These are phyloP conservation scores for Nigrospora sphaerica DNA, from an alignment of 2,329 filamentous ascomycete species.

Conservation along the genomic window DNA sequence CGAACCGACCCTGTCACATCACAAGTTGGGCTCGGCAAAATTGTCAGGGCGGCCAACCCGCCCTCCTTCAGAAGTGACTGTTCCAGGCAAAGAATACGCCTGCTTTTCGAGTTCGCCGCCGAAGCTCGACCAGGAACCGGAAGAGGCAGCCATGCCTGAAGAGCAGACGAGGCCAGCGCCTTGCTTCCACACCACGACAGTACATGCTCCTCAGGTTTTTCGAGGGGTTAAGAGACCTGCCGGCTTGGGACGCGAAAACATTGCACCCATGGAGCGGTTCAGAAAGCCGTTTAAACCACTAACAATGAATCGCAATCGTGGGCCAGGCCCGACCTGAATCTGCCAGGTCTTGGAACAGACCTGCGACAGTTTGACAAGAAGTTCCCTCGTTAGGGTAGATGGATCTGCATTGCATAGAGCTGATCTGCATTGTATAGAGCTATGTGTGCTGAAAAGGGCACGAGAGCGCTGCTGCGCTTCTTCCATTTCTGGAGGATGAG, in stretches of 20 bases:
- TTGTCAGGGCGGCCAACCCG: conserved; percentile 25
- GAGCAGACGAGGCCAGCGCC: conserved; percentile 30
- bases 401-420: too few relatives aligned
- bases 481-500: too few relatives aligned
- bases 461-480: too few relatives aligned
- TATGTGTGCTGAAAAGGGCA: too few relatives aligned
- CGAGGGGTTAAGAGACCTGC: conserved; percentile 35
- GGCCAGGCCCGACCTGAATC: too few relatives aligned
- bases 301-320: conserved; percentile 35
- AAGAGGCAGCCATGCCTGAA: conserved; percentile 16
- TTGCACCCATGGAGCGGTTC: conserved; percentile 42
- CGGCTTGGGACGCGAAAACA: conserved; percentile 31
- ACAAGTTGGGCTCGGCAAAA: conserved; percentile 34
- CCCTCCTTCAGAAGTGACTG: conserved; percentile 12
- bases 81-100: conserved; percentile 36
- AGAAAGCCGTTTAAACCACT: conserved; percentile 51
- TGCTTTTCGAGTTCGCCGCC: conserved; percentile 53
- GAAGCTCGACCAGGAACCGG: conserved; percentile 9
- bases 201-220: conserved; percentile 26
- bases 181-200: conserved; percentile 46
- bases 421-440: too few relatives aligned
- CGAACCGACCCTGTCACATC: conserved; percentile 20
- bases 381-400: too few relatives aligned
- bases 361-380: too few relatives aligned
- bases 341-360: too few relatives aligned